Evolutionary conservation across 768 basidiomycete genomes (phyloP).

Genomic region (Lactarius trivialis): DNA sequence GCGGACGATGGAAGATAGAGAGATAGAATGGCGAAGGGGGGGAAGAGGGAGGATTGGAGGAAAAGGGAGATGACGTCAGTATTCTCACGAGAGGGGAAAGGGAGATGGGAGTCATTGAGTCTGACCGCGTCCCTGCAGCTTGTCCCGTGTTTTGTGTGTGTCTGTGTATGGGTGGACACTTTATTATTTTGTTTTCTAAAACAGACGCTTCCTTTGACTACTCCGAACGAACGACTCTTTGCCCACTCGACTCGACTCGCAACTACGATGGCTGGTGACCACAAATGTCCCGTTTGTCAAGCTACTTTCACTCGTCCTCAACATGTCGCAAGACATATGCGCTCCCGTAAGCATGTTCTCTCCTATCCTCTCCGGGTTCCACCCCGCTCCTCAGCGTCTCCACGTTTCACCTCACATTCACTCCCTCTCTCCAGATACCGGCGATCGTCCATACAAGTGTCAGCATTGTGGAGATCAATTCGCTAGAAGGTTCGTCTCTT

Average conservation of each 20-base stretch:
- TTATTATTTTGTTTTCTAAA: neutral
- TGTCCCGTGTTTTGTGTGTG: neutral
- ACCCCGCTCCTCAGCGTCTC: conserved; percentile 7
- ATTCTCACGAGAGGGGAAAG: conserved; percentile 11
- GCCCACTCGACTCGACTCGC: neutral
- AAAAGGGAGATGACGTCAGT: conserved; percentile 12
- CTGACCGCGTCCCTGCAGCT: neutral
- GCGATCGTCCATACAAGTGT: conserved; percentile 86
- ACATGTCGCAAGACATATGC: conserved; percentile 87
- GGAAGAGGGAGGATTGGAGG: neutral
- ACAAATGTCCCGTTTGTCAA: conserved; percentile 82
- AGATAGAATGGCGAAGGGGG: neutral
- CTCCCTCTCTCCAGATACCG: conserved; percentile 53
- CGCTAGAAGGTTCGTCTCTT: conserved; percentile 57
- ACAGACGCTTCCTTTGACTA: no score
- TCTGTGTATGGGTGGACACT: neutral
- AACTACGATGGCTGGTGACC: conserved; percentile 63
- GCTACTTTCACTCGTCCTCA: conserved; percentile 86
- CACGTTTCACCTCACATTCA: neutral
- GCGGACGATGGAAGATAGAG: neutral
- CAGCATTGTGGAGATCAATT: conserved; percentile 87
- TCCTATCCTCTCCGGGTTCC: conserved; percentile 17
- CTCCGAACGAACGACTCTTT: neutral
- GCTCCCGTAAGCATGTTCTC: conserved; percentile 66
- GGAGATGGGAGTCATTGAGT: neutral